A percentile compares a stretch with the other conserved stretches of the same genome.
Conservation (phyloP, 257 asterid genomes). For the Leptodermis oblonga region DNA sequence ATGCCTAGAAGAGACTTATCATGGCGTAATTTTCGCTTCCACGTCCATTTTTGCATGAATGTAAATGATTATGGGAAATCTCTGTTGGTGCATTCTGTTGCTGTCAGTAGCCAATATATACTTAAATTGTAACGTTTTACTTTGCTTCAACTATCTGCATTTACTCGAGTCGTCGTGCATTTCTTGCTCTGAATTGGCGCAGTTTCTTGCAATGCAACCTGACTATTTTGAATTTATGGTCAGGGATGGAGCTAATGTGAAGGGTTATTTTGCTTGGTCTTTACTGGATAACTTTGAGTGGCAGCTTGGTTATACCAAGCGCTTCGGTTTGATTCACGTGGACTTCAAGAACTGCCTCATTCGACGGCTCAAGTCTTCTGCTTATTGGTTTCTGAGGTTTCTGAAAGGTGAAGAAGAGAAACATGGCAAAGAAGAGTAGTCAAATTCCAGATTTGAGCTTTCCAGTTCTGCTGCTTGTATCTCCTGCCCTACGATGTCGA, state of each 20-base stretch:
- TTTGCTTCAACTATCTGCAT: not conserved
- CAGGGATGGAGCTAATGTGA: constrained; percentile 28
- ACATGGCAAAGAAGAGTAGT: constrained; percentile 31
- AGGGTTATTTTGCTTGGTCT: constrained; percentile 30
- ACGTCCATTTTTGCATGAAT: not conserved
- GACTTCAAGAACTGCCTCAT: constrained; percentile 38
- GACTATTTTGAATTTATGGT: not conserved
- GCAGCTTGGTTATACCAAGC: constrained; percentile 29
- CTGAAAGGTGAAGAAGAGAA: constrained; percentile 28
- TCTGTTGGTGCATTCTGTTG: too few species aligned
- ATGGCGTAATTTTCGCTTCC: not conserved
- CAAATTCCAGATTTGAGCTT: not conserved
- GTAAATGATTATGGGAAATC: too few species aligned
- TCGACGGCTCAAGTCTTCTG: constrained; percentile 46
- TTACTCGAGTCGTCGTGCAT: too few species aligned
- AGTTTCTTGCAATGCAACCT: not conserved
- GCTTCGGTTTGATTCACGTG: constrained; percentile 34
- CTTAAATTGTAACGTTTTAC: too few species aligned
- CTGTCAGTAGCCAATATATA: too few species aligned
- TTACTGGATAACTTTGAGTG: constrained; percentile 30
- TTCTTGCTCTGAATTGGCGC: not conserved
- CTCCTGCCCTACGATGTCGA: too few species aligned
- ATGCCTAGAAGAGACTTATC: not conserved
- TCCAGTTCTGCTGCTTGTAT: not conserved
- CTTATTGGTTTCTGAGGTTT: constrained; percentile 48